Base-by-base conservation (phyloP, 805 yeast species). In the Ogataea salicorniae region DNA sequence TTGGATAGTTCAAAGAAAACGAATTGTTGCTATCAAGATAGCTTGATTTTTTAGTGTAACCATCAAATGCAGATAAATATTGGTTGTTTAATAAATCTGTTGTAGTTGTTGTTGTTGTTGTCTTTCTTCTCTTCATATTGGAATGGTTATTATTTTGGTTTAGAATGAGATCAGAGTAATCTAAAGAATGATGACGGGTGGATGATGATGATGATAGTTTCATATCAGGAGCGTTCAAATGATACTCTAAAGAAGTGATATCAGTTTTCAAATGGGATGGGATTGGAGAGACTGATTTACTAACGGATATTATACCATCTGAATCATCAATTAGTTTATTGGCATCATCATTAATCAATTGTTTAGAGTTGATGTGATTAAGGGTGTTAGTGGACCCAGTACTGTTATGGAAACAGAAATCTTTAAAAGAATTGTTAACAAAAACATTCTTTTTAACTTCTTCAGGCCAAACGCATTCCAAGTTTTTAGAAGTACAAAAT, bases 401-500 rank as follows among this genome's bases (percentile, higher is more conserved):
- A 26, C 11, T 26, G 31, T 26, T 26, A 26, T 49, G 39, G 47
- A 51, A 50, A 37, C 60, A 53, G 43, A 55, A 60, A 49, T 62
- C 64, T 34, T 46, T 55, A 46, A 52, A 53, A 5, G 63, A 61
- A 44, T 61, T 62, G 50, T 61, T 61, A 18, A 60, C 60, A 55
- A 62, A 54, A 18, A 52, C 47, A 48, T 55, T 53, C 46, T 58
- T 56, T 46, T 59, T 60, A 31, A 58, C 64, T 39, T 60, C 59
- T 46, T 61, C 64, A 2, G 70, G 71, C 72, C 72, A 68, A 31
- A 65, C 59, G 51, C 72, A 68, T 46, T 56, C 71, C 56, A 71
- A 46, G 39, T 61, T 55, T 51, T 73, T 72, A 7, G 61, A 50
- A 11, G 58, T 43, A 54, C 83, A 77, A 41, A 71, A 71, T 9